phyloP scores from a whole-genome alignment of 1,284 basidiomycete genomes.

The Lignosus rhinocerotis region DNA sequence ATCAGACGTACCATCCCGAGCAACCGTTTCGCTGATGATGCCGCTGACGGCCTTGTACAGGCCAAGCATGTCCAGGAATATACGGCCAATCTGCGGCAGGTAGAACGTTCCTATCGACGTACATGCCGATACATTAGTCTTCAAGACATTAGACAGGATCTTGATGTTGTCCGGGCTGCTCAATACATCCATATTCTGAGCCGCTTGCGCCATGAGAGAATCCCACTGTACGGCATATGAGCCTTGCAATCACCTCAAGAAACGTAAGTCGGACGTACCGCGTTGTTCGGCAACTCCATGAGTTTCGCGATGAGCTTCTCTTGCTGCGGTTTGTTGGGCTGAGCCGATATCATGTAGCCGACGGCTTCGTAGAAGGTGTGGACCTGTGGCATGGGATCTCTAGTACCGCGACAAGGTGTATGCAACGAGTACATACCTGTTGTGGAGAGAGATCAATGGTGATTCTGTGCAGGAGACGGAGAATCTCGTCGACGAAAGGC shows the following conservation, averaged over 20 bases:
- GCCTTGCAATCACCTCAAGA: not conserved
- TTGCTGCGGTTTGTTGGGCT: constrained; percentile 96
- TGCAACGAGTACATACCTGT: constrained; percentile 55
- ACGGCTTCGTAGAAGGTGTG: constrained; percentile 98
- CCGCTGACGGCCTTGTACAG: constrained; percentile 97
- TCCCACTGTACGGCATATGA: constrained; percentile 73
- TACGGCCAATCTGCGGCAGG: constrained; percentile 92
- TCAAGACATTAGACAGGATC: constrained; percentile 95
- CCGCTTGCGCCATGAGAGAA: constrained; percentile 94
- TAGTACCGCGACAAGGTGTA: not conserved
- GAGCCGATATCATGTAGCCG: constrained; percentile 99
- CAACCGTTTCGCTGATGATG: constrained; percentile 95
- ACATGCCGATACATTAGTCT: constrained; percentile 98
- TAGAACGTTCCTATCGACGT: constrained; percentile 98
- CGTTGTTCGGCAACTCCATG: constrained; percentile 98
- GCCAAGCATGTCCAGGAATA: constrained; percentile 99
- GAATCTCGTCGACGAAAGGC: constrained; percentile 98
- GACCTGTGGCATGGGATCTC: constrained; percentile 51
- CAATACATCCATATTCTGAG: constrained; percentile 91
- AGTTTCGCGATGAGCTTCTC: constrained; percentile 94
- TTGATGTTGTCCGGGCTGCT: constrained; percentile 94
- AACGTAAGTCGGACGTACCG: constrained; percentile 52
- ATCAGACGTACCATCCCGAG: constrained; percentile 68
- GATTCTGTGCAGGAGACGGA: constrained; percentile 90
- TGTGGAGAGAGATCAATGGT: constrained; percentile 95